phyloP scores from a whole-genome alignment of 2,329 filamentous ascomycete genomes.

The Rutstroemia sydowiana region DNA sequence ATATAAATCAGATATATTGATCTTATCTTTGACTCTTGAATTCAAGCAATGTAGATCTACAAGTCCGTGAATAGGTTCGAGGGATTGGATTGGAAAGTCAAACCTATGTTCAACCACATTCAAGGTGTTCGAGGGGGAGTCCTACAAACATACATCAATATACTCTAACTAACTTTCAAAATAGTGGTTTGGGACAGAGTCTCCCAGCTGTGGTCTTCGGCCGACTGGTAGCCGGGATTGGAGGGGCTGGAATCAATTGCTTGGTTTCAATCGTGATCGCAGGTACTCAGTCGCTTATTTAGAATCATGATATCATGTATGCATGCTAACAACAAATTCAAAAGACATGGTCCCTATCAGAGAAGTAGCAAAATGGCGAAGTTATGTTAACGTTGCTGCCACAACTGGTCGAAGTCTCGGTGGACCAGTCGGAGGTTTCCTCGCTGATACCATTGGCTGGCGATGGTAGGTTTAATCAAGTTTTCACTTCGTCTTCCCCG shows the following conservation, averaged over 20 bases:
- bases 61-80: too few relatives aligned
- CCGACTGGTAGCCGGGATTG: slow-evolving; percentile 44
- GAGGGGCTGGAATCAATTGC: slow-evolving; percentile 42
- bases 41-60: too few relatives aligned
- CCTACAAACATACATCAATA: neutral
- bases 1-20: neutral
- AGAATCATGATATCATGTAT: neutral
- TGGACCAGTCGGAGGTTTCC: slow-evolving; percentile 47
- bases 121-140: neutral
- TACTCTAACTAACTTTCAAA: neutral
- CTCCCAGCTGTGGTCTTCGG: slow-evolving; percentile 44
- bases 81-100: neutral
- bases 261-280: slow-evolving; percentile 46
- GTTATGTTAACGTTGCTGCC: slow-evolving; percentile 45
- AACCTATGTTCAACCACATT: neutral
- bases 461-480: slow-evolving; percentile 42
- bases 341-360: slow-evolving; percentile 43
- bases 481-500: slow-evolving; percentile 16
- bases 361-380: slow-evolving; percentile 46
- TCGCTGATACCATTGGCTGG: slow-evolving; percentile 59
- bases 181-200: slow-evolving; percentile 37
- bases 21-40: too few relatives aligned
- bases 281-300: slow-evolving; percentile 29
- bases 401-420: slow-evolving; percentile 45
- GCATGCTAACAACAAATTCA: neutral